Conservation (phyloP, 2,329 filamentous ascomycete species). For the Septoria linicola region DNA sequence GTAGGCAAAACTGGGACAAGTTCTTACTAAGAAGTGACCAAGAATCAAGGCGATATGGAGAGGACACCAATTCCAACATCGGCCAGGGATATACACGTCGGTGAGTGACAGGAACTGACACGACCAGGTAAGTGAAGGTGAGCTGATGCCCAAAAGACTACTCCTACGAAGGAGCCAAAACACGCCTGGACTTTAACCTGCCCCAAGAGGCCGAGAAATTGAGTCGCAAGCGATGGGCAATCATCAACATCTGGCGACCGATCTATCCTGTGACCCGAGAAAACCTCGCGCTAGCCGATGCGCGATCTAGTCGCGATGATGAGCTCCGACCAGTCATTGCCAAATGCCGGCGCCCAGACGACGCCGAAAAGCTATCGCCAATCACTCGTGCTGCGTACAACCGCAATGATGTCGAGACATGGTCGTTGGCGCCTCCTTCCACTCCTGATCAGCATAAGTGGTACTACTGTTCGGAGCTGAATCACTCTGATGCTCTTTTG, state of each 20-base stretch:
- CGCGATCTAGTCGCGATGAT: constrained; percentile 6
- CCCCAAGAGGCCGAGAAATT: neutral
- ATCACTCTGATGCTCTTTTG: constrained; percentile 5
- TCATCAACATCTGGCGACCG: constrained; percentile 22
- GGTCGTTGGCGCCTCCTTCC: constrained; percentile 8
- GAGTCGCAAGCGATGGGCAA: constrained; percentile 14
- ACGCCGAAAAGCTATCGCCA: constrained; percentile 4
- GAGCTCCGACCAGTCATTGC: constrained; percentile 11
- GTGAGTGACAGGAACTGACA: constrained; percentile 1
- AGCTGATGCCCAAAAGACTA: neutral
- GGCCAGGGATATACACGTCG: constrained; percentile 12
- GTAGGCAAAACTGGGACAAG: constrained; percentile 11
- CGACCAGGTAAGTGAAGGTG: too few species aligned
- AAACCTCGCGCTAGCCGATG: constrained; percentile 16
- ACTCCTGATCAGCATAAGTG: constrained; percentile 6
- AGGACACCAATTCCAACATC: constrained; percentile 6
- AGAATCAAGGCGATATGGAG: constrained; percentile 6
- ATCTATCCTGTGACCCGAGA: constrained; percentile 13
- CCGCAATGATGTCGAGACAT: constrained; percentile 7
- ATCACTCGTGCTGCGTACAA: constrained; percentile 12
- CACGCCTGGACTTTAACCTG: constrained; percentile 1
- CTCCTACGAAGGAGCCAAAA: constrained; percentile 14
- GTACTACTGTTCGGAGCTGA: constrained; percentile 5
- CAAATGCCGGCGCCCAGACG: constrained; percentile 3
- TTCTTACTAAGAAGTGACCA: constrained; percentile 8